A percentile compares a stretch with the other conserved stretches of the same genome.
Conservation (phyloP, 148 eudicot genomes). For the Tetragonia tetragonoides region DNA sequence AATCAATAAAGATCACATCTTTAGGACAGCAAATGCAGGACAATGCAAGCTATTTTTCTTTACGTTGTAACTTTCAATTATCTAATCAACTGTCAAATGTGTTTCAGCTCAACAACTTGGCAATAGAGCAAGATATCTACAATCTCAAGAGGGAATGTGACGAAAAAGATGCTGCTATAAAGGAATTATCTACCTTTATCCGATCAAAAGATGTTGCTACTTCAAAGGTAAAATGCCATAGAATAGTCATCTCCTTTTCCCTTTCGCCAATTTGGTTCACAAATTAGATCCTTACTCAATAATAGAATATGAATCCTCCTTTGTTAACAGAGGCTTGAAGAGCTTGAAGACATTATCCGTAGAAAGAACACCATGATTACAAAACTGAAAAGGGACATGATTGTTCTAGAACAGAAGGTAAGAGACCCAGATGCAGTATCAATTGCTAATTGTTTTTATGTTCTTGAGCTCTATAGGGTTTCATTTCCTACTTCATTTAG, state of each 20-base stretch:
- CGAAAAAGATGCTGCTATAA: slow-evolving; percentile 71
- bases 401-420: slow-evolving; percentile 81
- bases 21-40: not conserved
- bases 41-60: not conserved
- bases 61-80: not conserved
- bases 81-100: not conserved
- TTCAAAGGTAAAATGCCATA: slow-evolving; percentile 51
- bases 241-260: not conserved
- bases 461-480: not conserved
- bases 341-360: slow-evolving; percentile 80
- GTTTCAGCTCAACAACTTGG: slow-evolving; percentile 56
- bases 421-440: not conserved
- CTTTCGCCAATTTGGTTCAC: not conserved
- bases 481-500: not conserved
- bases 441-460: not conserved
- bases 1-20: not conserved
- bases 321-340: slow-evolving; percentile 66
- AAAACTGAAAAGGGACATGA: slow-evolving; percentile 66
- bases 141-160: slow-evolving; percentile 69
- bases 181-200: slow-evolving; percentile 60
- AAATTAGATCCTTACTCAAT: not conserved
- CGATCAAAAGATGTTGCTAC: slow-evolving; percentile 53
- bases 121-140: slow-evolving; percentile 57
- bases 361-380: slow-evolving; percentile 65
- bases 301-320: not conserved